A percentile compares a stretch with the other conserved stretches of the same genome.
Conservation (phyloP, 2,329 filamentous ascomycete genomes). For the Drechslerella coelobrocha region DNA sequence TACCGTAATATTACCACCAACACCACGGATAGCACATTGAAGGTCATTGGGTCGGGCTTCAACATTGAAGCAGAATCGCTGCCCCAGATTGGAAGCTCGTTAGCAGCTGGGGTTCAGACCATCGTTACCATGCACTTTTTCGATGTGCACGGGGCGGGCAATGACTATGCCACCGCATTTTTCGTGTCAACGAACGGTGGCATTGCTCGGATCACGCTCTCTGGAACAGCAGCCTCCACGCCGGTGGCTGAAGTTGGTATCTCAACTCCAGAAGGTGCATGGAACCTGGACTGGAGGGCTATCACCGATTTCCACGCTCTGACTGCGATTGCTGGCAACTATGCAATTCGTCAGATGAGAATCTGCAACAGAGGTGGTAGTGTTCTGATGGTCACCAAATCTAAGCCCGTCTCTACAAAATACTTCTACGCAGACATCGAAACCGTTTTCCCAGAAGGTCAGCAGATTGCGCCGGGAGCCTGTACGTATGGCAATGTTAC, state of each 20-base stretch:
- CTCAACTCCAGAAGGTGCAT: slow-evolving; percentile 58
- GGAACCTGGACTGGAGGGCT: slow-evolving; percentile 55
- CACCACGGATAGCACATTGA: slow-evolving; percentile 51
- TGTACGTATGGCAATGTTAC: slow-evolving; percentile 57
- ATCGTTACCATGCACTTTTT: slow-evolving; percentile 58
- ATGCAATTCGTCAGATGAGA: slow-evolving; percentile 56
- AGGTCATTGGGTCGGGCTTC: slow-evolving; percentile 57
- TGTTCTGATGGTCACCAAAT: slow-evolving; percentile 58
- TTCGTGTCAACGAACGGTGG: slow-evolving; percentile 59
- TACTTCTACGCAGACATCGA: slow-evolving; percentile 48
- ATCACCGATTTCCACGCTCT: slow-evolving; percentile 31
- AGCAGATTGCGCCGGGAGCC: slow-evolving; percentile 55
- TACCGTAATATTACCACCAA: slow-evolving; percentile 56
- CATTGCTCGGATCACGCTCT: slow-evolving; percentile 56
- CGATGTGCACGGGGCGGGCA: slow-evolving; percentile 52
- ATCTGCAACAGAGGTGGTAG: slow-evolving; percentile 59
- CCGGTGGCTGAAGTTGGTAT: slow-evolving; percentile 58
- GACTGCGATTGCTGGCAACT: slow-evolving; percentile 53
- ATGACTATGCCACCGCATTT: slow-evolving; percentile 57
- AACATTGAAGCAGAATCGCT: slow-evolving; percentile 55
- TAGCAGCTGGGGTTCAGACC: slow-evolving; percentile 56
- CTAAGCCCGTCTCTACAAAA: slow-evolving; percentile 54
- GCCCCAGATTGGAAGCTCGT: slow-evolving; percentile 55
- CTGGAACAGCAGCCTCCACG: slow-evolving; percentile 56
- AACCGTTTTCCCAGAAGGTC: slow-evolving; percentile 43